phyloP scores from a whole-genome alignment of 2,329 filamentous ascomycete genomes.

The Setomelanomma holmii region DNA sequence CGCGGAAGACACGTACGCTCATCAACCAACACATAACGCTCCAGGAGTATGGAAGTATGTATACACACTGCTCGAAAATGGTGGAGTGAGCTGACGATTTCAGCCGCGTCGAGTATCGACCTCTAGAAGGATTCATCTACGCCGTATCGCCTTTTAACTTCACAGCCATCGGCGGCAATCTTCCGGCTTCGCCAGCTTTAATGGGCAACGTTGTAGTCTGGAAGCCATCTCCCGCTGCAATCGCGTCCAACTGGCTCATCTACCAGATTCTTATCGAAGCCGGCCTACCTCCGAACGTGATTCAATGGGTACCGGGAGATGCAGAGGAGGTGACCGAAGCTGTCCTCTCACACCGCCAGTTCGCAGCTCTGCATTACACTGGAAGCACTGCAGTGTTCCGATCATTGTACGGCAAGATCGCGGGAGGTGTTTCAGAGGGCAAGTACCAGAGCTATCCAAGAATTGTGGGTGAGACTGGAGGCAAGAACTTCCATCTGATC shows the following conservation, averaged over 20 bases:
- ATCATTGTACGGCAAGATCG: slow-evolving; percentile 85
- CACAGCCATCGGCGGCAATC: slow-evolving; percentile 89
- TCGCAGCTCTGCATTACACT: slow-evolving; percentile 93
- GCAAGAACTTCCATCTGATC: slow-evolving; percentile 91
- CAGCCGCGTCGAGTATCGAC: slow-evolving; percentile 80
- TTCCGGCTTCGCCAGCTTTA: slow-evolving; percentile 81
- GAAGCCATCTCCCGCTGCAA: slow-evolving; percentile 92
- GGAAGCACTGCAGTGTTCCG: slow-evolving; percentile 93
- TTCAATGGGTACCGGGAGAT: slow-evolving; percentile 92
- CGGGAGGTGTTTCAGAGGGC: slow-evolving; percentile 78
- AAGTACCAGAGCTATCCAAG: slow-evolving; percentile 86
- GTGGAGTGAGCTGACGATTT: slow-evolving; percentile 21
- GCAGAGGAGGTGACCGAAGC: slow-evolving; percentile 82
- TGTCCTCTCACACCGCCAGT: slow-evolving; percentile 77
- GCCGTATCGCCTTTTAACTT: slow-evolving; percentile 97
- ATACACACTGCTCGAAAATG: not conserved
- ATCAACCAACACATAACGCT: slow-evolving; percentile 85
- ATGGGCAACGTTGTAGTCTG: slow-evolving; percentile 95
- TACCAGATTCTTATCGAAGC: slow-evolving; percentile 92
- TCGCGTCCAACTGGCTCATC: slow-evolving; percentile 89
- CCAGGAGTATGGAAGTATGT: slow-evolving; percentile 82
- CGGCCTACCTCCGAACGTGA: slow-evolving; percentile 85
- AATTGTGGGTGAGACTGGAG: slow-evolving; percentile 88
- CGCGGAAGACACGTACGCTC: slow-evolving; percentile 86
- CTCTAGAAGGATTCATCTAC: slow-evolving; percentile 94